Evolutionary conservation across 2,329 filamentous ascomycete species (phyloP).

Genomic region (Dactylellina parvicollis): DNA sequence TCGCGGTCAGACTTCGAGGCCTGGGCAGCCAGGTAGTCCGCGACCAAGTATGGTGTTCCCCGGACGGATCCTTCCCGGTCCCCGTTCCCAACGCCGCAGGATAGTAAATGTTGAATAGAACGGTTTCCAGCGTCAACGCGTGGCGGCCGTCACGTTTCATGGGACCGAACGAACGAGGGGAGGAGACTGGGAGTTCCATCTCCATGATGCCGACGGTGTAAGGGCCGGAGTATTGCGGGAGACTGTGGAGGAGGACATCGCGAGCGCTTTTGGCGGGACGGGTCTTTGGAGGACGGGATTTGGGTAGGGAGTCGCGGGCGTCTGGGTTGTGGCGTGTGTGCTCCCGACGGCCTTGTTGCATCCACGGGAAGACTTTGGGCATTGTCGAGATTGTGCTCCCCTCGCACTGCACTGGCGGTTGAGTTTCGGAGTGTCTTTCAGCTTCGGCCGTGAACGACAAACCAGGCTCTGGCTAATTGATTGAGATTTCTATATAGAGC

Average conservation of each 20-base stretch:
- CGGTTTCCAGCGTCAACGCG: conserved; percentile 72
- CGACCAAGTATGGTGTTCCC: conserved; percentile 34
- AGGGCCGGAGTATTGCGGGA: conserved; percentile 79
- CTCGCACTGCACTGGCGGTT: too few relatives aligned
- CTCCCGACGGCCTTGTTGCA: conserved; percentile 32
- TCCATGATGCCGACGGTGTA: conserved; percentile 82
- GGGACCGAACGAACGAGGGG: conserved; percentile 62
- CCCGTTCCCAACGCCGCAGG: conserved; percentile 67
- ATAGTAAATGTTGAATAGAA: conserved; percentile 85
- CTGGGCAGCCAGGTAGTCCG: conserved; percentile 34
- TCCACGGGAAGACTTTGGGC: conserved; percentile 35
- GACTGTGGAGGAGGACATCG: conserved; percentile 73
- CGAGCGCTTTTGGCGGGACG: conserved; percentile 45
- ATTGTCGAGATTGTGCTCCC: conserved; percentile 2
- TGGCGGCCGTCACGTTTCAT: conserved; percentile 56
- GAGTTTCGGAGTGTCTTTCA: too few relatives aligned
- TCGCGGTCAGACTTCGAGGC: conserved; percentile 14
- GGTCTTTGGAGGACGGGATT: conserved; percentile 28
- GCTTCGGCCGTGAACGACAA: too few relatives aligned
- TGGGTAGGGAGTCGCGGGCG: conserved; percentile 50
- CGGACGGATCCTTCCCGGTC: conserved; percentile 53
- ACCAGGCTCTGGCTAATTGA: too few relatives aligned
- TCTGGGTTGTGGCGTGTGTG: conserved; percentile 52
- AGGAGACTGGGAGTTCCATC: conserved; percentile 76
- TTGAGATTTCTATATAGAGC: too few relatives aligned